Evolutionary conservation across 164 flowering plant species (phyloP).

Genomic region (Akebia trifoliata): DNA sequence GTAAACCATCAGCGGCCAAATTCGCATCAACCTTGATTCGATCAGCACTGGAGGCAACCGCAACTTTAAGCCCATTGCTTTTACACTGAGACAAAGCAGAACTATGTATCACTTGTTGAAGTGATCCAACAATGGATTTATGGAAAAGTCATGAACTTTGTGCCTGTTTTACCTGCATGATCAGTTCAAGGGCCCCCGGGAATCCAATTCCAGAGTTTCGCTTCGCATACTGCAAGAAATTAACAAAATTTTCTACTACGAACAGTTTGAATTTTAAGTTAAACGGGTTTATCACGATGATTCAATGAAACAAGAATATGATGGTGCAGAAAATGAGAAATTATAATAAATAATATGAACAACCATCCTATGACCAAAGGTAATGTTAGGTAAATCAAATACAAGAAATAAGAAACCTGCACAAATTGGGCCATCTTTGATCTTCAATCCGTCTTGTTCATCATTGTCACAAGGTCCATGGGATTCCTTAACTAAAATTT

Average conservation of each 20-base stretch:
- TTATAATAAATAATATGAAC: too few relatives aligned
- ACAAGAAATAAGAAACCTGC: too few relatives aligned
- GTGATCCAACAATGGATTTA: background rate
- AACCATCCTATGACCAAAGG: too few relatives aligned
- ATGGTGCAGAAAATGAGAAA: too few relatives aligned
- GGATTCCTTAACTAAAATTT: too few relatives aligned
- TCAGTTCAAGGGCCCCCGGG: conserved; percentile 92
- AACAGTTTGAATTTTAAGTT: too few relatives aligned
- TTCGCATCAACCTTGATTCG: conserved; percentile 94
- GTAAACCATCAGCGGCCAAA: conserved; percentile 86
- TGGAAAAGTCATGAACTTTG: background rate
- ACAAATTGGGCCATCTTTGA: too few relatives aligned
- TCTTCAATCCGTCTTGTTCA: too few relatives aligned
- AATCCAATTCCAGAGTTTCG: conserved; percentile 94
- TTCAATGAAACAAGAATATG: too few relatives aligned
- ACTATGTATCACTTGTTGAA: conserved; percentile 8
- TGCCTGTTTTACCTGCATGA: conserved; percentile 51
- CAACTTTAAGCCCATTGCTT: conserved; percentile 82
- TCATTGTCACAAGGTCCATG: too few relatives aligned
- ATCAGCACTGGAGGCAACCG: conserved; percentile 99
- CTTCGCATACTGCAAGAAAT: conserved; percentile 69
- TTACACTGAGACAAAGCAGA: conserved; percentile 61
- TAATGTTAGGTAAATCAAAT: too few relatives aligned
- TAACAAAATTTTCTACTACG: background rate
- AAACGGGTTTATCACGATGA: too few relatives aligned